Base-by-base conservation (phyloP, 352 stramenopile species). In the Phytophthora palmivora region DNA sequence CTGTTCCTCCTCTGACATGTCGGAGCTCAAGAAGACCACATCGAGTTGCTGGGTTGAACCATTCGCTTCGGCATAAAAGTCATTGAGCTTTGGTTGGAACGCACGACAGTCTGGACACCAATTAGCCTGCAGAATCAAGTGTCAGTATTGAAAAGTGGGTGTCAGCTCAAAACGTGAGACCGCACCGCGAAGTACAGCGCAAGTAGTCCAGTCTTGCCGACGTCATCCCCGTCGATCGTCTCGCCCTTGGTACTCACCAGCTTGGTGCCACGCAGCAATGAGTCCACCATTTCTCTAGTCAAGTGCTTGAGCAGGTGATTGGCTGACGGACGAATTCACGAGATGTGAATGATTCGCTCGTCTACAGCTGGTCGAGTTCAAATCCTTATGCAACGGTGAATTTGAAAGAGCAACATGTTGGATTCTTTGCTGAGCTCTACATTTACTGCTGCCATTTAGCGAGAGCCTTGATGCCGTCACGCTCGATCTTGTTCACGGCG, bases 51-150 rank as follows among this genome's bases (percentile, higher is more conserved):
- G 51, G 12, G 24, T 67, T 2, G 79, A 39, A 8, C 57, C 72
- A 52, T 91, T 91, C 56, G 70, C 78, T 12, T 87, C 36, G 32
- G 66, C 57, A 66, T 90, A 90, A 47, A 88, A 92, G 12, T 70
- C 57, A 51, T 92, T 92, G 21, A 94, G 67, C 55, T 69, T 66
- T 12, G 83, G 85, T 51, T 89, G 81, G 70, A 94, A 92, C 15
- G 64, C 67, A 43, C 80, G 82, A 73, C 85, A 94, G 67, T 92
- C 74, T 3, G 83, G 83, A 49, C 85, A 94, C 85, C 85, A 92
- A 48, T 90, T 81, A 18, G 85, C 85, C 82, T 93, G 32, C 58
- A 52, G 39, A 21, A 70, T 24, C 22, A 42, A 15, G 39, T 33
- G 30, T 47, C 28, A 56, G 39, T 15, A 47, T 18, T 49, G 15